Evolutionary conservation across 768 basidiomycete genomes (phyloP), one percentile per base, ranked within the genome.

Genomic region (Serendipita sp.): DNA sequence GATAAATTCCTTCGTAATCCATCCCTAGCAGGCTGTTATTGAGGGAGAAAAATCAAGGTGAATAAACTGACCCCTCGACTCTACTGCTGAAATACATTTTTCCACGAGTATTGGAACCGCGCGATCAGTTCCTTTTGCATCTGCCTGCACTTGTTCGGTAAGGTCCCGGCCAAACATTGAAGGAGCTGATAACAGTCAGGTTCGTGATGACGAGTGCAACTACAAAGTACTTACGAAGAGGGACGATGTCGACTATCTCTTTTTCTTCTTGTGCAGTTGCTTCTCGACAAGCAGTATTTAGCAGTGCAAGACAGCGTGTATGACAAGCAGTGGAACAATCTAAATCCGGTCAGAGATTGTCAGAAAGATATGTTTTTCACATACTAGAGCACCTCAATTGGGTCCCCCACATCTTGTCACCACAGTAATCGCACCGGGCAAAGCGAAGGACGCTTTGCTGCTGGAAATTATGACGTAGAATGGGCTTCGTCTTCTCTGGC

Each of bases 371-470:
- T 37, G 62, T 18, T 34, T 31, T 44, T 18, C 48, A 78, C 91
- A 71, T 71, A 92, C 95, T 79, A 68, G 85, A 81, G 72, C 96
- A 99, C 36, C 90, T 86, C 63, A 90, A 78, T 71, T 94, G 92
- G n/a, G 93, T 83, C 4, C 95, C 95, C 93, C 94, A 99, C 85
- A 98, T 85, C 78, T 98, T 99, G 71, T 98, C 96, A 37, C 85
- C 86, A 71, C 96, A 99, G 63, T 94, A 87, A 69, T 98, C 96
- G 71, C 96, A 99, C 45, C 90, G 81, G 33, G 90, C 86, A 65
- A 96, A 88, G 43, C 94, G 83, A 64, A 98, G 76, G 33, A 93
- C 82, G 69, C 85, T 95, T 67, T 90, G 77, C 67, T 88, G 91
- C 70, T 91, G 88, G 79, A 98, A 98, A 66, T 80, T 81, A 72